Base-by-base conservation (phyloP, 805 yeast species). In the Wickerhamomyces xylosicus region DNA sequence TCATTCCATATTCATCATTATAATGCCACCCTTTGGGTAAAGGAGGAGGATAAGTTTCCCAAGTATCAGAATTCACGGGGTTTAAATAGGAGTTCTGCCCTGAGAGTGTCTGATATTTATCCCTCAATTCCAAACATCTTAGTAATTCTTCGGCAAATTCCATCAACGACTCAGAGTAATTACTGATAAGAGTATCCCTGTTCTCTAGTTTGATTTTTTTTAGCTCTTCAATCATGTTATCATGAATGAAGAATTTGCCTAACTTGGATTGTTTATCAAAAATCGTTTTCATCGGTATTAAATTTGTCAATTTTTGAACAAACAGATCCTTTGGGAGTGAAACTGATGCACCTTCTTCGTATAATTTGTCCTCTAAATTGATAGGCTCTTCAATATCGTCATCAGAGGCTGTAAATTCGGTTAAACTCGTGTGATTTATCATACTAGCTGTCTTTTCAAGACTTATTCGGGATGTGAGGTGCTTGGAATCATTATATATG, bases 41-140 rank as follows among this genome's bases (percentile, higher is more conserved):
- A 9, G 95, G 95, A 18, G 79, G 77, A 0, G 97, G 97, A 55
- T 85, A 87, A 25, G 85, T 73, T n/a, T 59, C 58, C 96, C 96
- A 87, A 5, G 63, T 55, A 31, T 58, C 59, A 19, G 32, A 27
- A 58, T 87, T 81, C 50, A 85, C 78, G 3, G 95, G 94, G 57
- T 90, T 87, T 39, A 74, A 75, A 32, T 55, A 47, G 31, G 76
- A 78, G 44, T 77, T 67, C 59, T 89, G 97, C 20, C 71, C 44
- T 1, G 95, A 84, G 2, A 71, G 44, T 3, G 52, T 48, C 52
- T 79, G 71, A 58, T 86, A 89, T 48, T 74, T 74, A 47, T 73
- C 79, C 47, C 97, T 71, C 38, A 79, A 50, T 10, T 69, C 71
- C 37, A 80, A 33, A 11, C 53, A 33, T 9, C 37, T 20, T 1